Percentiles rank a stretch among this genome's conserved stretches.
Evolutionary conservation across 306 rosid genomes (phyloP).

Genomic region (Citrullus mucosospermus): DNA sequence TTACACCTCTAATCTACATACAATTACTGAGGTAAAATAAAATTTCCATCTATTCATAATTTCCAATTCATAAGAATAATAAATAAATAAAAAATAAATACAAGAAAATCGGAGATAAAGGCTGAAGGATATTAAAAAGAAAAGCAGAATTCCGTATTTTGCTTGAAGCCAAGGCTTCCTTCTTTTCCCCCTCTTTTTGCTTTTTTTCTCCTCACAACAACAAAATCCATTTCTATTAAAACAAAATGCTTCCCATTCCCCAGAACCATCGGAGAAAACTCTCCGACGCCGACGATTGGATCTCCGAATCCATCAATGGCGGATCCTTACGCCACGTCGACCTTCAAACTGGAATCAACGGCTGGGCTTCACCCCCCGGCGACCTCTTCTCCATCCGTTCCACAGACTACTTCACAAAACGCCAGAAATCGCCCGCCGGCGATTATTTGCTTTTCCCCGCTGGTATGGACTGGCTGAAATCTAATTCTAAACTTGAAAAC

Average conservation of each 20-base stretch:
- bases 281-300: conserved; percentile 29
- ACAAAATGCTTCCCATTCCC: conserved; percentile 33
- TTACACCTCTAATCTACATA: background rate
- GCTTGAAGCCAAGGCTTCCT: background rate
- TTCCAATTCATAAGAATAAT: too few relatives aligned
- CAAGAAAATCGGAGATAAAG: background rate
- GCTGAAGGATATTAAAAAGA: background rate
- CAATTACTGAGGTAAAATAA: background rate
- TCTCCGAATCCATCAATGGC: conserved; percentile 35
- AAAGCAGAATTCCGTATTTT: background rate
- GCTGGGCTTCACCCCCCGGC: conserved; percentile 91
- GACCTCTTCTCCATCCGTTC: conserved; percentile 65
- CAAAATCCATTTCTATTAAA: background rate
- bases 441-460: conserved; percentile 57
- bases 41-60: background rate
- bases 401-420: conserved; percentile 30
- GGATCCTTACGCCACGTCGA: conserved; percentile 70
- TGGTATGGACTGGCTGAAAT: conserved; percentile 85
- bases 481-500: conserved; percentile 54
- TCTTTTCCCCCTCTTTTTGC: background rate
- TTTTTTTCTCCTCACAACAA: background rate
- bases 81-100: background rate
- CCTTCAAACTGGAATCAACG: conserved; percentile 56
- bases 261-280: conserved; percentile 23
- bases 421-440: conserved; percentile 51